Evolutionary conservation across 495 filamentous ascomycete genomes (phyloP).

Genomic region (Trichoderma orchidacearum): DNA sequence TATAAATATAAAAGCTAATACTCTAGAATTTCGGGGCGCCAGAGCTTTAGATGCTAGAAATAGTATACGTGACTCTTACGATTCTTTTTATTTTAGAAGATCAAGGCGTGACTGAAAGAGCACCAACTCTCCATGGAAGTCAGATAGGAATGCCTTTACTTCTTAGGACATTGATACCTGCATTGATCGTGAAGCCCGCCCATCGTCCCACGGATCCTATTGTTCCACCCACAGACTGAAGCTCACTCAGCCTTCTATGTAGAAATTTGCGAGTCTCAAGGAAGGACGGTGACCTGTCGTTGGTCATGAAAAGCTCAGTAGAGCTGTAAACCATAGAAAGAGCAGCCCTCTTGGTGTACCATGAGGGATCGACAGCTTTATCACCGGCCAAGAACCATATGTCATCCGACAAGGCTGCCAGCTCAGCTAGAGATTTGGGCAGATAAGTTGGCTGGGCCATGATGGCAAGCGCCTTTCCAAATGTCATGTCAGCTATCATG

Average conservation of each 20-base stretch:
- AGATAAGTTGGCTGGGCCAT: slow-evolving; percentile 73
- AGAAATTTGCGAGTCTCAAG: slow-evolving; percentile 68
- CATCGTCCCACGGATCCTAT: slow-evolving; percentile 54
- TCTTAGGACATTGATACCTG: slow-evolving; percentile 45
- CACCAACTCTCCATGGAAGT: not conserved
- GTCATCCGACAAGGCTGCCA: slow-evolving; percentile 72
- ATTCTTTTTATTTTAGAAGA: not conserved
- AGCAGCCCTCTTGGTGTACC: slow-evolving; percentile 81
- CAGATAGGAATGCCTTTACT: slow-evolving; percentile 51
- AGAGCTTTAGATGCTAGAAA: not conserved
- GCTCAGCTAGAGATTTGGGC: slow-evolving; percentile 62
- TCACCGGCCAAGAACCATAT: slow-evolving; percentile 80
- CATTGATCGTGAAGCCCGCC: slow-evolving; percentile 61
- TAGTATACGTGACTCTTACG: not conserved
- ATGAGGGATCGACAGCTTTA: slow-evolving; percentile 60
- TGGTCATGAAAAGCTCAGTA: slow-evolving; percentile 86
- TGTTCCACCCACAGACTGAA: slow-evolving; percentile 38
- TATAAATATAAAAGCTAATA: not conserved
- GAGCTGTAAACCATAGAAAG: slow-evolving; percentile 72
- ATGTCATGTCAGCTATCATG: not conserved
- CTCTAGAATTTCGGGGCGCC: not conserved
- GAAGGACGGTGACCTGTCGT: slow-evolving; percentile 54
- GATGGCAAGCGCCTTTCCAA: slow-evolving; percentile 61
- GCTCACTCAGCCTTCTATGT: slow-evolving; percentile 60
- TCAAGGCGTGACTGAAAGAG: not conserved